These are phyloP conservation scores for Fusarium dimerum DNA, from an alignment of 2,329 filamentous ascomycete genomes.

Conservation along the genomic window DNA sequence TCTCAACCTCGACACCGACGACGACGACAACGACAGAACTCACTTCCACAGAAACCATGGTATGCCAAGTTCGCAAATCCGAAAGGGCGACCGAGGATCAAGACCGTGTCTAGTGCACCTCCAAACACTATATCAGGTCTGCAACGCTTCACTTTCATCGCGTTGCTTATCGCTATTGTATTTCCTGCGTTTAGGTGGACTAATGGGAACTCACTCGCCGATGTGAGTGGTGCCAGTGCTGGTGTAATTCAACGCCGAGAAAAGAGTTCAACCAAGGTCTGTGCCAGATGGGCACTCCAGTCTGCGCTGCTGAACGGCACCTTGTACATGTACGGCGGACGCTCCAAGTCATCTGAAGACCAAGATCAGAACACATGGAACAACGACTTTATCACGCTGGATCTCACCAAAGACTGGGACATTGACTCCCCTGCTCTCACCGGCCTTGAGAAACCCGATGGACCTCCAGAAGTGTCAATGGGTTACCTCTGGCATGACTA, in stretches of 20 bases:
- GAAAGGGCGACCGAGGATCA: conserved; percentile 43
- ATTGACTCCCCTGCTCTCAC: conserved; percentile 62
- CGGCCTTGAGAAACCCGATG: conserved; percentile 64
- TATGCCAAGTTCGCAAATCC: conserved; percentile 43
- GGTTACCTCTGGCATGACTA: conserved; percentile 78
- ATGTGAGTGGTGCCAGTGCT: conserved; percentile 48
- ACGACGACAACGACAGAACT: conserved; percentile 13
- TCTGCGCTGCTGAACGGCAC: conserved; percentile 73
- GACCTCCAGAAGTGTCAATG: conserved; percentile 69
- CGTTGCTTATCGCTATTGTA: conserved; percentile 51
- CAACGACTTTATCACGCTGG: conserved; percentile 72
- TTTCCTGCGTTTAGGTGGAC: conserved; percentile 49
- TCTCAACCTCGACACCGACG: neutral
- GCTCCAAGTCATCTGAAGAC: conserved; percentile 56
- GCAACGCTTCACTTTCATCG: conserved; percentile 49
- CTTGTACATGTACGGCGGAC: conserved; percentile 74
- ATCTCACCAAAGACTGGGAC: conserved; percentile 73
- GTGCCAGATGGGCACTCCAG: conserved; percentile 67
- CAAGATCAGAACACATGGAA: conserved; percentile 71
- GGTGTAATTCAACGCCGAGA: conserved; percentile 40
- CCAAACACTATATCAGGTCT: conserved; percentile 41
- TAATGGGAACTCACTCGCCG: conserved; percentile 38
- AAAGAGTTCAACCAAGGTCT: conserved; percentile 46
- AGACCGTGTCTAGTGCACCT: conserved; percentile 44
- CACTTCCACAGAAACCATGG: conserved; percentile 39